Percentiles rank a stretch among this genome's conserved stretches.
phyloP scores from a whole-genome alignment of 108 stramenopile genomes.

The Stephanodiscus triporus region DNA sequence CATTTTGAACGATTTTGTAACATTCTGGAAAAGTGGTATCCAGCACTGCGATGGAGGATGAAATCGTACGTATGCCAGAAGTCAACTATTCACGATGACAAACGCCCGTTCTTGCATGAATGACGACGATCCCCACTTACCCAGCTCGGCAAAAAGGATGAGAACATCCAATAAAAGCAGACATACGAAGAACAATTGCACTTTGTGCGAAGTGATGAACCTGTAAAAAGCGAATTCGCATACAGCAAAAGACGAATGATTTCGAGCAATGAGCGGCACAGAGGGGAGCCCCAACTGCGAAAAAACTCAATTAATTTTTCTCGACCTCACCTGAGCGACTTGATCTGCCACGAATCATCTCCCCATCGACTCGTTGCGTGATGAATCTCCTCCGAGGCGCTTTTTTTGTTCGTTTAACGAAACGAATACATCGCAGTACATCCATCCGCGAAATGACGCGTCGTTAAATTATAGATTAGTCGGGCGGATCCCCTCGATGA shows the following conservation, averaged over 20 bases:
- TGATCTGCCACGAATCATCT: conserved; percentile 44
- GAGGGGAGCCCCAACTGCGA: too few species aligned
- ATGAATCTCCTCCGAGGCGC: background rate
- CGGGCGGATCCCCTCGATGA: too few species aligned
- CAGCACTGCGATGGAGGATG: conserved; percentile 12
- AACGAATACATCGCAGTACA: too few species aligned
- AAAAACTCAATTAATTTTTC: background rate
- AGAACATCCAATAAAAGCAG: conserved; percentile 44
- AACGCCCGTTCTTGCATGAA: background rate
- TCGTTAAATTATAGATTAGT: too few species aligned
- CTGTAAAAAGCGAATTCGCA: background rate
- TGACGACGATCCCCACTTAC: conserved; percentile 5
- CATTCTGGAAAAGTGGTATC: conserved; percentile 32
- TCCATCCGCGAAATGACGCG: too few species aligned
- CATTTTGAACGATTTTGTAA: conserved; percentile 17
- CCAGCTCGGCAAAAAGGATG: conserved; percentile 37
- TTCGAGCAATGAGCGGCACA: too few species aligned
- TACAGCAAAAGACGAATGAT: background rate
- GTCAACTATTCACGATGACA: background rate
- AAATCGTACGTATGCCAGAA: background rate
- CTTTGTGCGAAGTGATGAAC: conserved; percentile 29
- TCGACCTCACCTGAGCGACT: conserved; percentile 17
- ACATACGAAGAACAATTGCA: conserved; percentile 32
- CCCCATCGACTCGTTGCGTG: background rate
- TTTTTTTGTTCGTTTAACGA: background rate